Conservation (phyloP, 441 rosid genomes). For the Euphorbia corollata region DNA sequence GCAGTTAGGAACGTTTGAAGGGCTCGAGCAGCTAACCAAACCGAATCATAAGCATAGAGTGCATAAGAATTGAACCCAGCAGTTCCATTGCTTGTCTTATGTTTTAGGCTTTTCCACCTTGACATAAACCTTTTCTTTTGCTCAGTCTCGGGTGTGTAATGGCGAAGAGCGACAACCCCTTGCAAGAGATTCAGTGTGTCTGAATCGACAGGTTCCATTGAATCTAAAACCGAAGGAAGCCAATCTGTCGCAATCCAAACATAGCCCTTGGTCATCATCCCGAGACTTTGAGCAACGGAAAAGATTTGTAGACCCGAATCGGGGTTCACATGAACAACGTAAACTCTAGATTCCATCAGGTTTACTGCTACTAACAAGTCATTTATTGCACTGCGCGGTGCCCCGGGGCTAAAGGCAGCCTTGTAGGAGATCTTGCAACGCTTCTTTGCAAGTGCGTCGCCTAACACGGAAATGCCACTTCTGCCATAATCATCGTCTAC, state of each 20-base stretch:
- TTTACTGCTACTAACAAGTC: constrained; percentile 52
- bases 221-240: constrained; percentile 74
- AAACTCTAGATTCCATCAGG: constrained; percentile 75
- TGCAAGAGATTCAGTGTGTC: constrained; percentile 57
- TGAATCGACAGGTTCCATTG: constrained; percentile 35
- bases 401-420: constrained; percentile 61
- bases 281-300: constrained; percentile 55
- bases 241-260: constrained; percentile 97
- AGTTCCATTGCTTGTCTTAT: constrained; percentile 27
- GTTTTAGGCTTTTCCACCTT: constrained; percentile 46
- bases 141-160: constrained; percentile 60
- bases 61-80: constrained; percentile 67
- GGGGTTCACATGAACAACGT: constrained; percentile 80
- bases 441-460: constrained; percentile 66
- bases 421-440: constrained; percentile 69
- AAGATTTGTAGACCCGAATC: constrained; percentile 70
- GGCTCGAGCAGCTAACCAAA: too few species aligned
- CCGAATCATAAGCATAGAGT: constrained; percentile 48
- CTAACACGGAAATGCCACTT: constrained; percentile 60
- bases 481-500: constrained; percentile 92
- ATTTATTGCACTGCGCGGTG: constrained; percentile 34
- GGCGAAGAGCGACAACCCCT: constrained; percentile 84
- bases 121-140: constrained; percentile 41
- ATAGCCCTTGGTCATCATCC: constrained; percentile 62
- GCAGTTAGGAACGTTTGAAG: too few species aligned